Evolutionary conservation across 495 filamentous ascomycete species (phyloP).

Genomic region (Podospora comata): DNA sequence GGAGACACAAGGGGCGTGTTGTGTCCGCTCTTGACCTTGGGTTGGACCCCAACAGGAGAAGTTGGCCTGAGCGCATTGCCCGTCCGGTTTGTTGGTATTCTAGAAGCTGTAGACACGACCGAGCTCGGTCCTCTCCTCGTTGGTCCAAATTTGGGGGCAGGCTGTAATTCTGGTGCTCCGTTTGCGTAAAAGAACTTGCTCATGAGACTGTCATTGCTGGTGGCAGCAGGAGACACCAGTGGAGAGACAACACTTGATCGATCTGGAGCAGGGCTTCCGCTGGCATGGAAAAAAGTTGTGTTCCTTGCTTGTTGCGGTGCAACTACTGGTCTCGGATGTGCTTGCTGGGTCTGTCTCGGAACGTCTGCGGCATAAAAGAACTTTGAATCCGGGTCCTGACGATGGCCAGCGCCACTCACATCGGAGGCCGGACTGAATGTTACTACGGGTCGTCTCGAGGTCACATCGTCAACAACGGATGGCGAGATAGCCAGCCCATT

Average conservation of each 20-base stretch:
- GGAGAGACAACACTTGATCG: slow-evolving; percentile 36
- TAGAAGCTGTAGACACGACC: slow-evolving; percentile 41
- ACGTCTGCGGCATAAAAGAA: slow-evolving; percentile 77
- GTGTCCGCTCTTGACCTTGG: slow-evolving; percentile 22
- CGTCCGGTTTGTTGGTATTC: slow-evolving; percentile 30
- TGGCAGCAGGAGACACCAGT: slow-evolving; percentile 25
- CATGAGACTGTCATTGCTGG: slow-evolving; percentile 28
- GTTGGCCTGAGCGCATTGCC: slow-evolving; percentile 36
- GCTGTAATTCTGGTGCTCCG: slow-evolving; percentile 45
- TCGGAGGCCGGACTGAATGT: slow-evolving; percentile 36
- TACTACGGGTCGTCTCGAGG: slow-evolving; percentile 20
- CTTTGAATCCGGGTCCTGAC: slow-evolving; percentile 49
- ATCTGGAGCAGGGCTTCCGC: slow-evolving; percentile 38
- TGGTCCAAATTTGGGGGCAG: slow-evolving; percentile 25
- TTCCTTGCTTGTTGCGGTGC: slow-evolving; percentile 33
- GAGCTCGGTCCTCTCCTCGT: slow-evolving; percentile 34
- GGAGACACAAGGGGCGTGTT: slow-evolving; percentile 19
- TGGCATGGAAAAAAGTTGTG: slow-evolving; percentile 58
- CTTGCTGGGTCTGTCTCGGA: slow-evolving; percentile 23
- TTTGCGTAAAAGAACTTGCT: slow-evolving; percentile 80
- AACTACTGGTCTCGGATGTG: slow-evolving; percentile 27
- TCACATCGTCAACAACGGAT: slow-evolving; percentile 31
- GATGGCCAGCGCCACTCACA: slow-evolving; percentile 25
- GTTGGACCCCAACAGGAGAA: slow-evolving; percentile 44
- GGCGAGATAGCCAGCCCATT: slow-evolving; percentile 36